Percentiles rank a stretch among this genome's conserved stretches.
phyloP scores from a whole-genome alignment of 768 basidiomycete genomes.

The Podaxis pistillaris region DNA sequence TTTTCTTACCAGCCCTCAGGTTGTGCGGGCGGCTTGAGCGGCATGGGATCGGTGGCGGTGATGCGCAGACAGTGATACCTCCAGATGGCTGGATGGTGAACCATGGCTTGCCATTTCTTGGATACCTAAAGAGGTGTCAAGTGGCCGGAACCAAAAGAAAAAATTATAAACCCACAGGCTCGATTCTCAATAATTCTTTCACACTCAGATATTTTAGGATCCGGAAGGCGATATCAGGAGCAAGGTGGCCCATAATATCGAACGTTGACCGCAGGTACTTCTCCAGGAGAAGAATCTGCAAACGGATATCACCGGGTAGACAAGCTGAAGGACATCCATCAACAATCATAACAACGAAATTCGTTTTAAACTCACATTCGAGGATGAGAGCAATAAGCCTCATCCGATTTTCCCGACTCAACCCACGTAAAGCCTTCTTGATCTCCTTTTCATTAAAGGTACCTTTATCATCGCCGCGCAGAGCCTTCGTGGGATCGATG shows the following conservation, averaged over 20 bases:
- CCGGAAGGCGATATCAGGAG: conserved; percentile 61
- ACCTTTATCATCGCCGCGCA: conserved; percentile 57
- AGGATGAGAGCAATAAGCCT: conserved; percentile 64
- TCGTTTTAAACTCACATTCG: conserved; percentile 41
- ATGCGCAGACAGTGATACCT: conserved; percentile 70
- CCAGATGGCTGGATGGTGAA: conserved; percentile 74
- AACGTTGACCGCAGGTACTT: conserved; percentile 83
- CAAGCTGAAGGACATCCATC: conserved; percentile 44
- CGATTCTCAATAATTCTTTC: conserved; percentile 57
- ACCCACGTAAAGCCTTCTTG: conserved; percentile 55
- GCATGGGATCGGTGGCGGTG: conserved; percentile 69
- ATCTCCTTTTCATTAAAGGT: conserved; percentile 71
- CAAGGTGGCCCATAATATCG: conserved; percentile 74
- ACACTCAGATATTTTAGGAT: conserved; percentile 58
- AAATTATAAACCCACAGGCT: conserved; percentile 39
- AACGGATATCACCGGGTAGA: conserved; percentile 80
- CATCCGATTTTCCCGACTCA: conserved; percentile 70
- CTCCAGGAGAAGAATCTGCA: conserved; percentile 81
- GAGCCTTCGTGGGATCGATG: conserved; percentile 39
- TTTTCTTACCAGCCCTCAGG: conserved; percentile 66
- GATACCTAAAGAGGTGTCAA: conserved; percentile 44
- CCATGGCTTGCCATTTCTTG: conserved; percentile 41
- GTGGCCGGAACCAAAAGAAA: conserved; percentile 17
- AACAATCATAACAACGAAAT: conserved; percentile 5
- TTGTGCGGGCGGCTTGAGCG: conserved; percentile 55